Evolutionary conservation across 805 yeast species (phyloP).

Genomic region (Saccharomycopsis lassenensis): DNA sequence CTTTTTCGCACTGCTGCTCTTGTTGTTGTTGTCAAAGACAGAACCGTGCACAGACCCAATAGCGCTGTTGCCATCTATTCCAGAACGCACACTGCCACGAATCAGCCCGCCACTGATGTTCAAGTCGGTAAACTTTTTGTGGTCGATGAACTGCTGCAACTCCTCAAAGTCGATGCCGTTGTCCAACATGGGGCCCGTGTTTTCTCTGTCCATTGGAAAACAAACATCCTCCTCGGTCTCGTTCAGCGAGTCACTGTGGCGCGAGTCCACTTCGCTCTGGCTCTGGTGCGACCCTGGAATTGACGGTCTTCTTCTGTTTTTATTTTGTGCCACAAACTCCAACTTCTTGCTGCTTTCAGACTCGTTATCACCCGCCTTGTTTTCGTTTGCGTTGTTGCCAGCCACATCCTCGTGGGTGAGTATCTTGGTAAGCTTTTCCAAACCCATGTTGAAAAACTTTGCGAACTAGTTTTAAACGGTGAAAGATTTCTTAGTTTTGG

Average conservation of each 20-base stretch:
- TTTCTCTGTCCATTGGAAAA: conserved; percentile 76
- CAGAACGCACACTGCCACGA: too few relatives aligned
- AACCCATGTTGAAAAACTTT: too few relatives aligned
- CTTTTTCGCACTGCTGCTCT: neutral
- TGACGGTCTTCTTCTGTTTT: too few relatives aligned
- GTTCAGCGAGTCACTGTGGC: conserved; percentile 66
- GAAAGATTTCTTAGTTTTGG: too few relatives aligned
- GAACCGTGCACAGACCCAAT: neutral
- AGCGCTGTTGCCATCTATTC: neutral
- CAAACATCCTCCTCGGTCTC: conserved; percentile 97
- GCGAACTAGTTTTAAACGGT: too few relatives aligned
- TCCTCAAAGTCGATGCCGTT: conserved; percentile 88
- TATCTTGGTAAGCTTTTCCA: too few relatives aligned
- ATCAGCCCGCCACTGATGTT: too few relatives aligned
- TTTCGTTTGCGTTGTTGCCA: too few relatives aligned
- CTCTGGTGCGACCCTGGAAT: conserved; percentile 1
- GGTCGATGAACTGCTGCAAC: conserved; percentile 64
- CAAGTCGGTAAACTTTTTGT: neutral
- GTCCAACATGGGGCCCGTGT: conserved; percentile 8
- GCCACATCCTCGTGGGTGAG: too few relatives aligned
- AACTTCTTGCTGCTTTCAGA: too few relatives aligned
- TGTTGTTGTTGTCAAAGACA: neutral
- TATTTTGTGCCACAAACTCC: too few relatives aligned
- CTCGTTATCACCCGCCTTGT: too few relatives aligned
- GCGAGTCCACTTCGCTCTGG: conserved; percentile 47